phyloP scores from a whole-genome alignment of 805 yeast species.

The Kregervanrija fluxuum region DNA sequence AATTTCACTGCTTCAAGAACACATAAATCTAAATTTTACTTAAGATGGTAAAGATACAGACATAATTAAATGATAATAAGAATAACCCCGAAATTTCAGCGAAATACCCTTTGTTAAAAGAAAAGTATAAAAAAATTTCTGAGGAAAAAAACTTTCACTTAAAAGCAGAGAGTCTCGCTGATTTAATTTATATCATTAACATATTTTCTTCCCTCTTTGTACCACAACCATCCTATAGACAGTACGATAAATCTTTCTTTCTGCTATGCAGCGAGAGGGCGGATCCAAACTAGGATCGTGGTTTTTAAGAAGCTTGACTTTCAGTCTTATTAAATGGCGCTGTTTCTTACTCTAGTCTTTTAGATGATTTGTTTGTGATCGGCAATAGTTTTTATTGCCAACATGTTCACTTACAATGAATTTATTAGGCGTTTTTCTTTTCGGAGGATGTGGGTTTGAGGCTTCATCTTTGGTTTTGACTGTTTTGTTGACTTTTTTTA shows the following conservation, averaged over 20 bases:
- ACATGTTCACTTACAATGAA: not conserved
- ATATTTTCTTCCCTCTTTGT: conserved; percentile 17
- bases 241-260: conserved; percentile 23
- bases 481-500: not conserved
- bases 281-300: not conserved
- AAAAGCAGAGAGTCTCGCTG: not conserved
- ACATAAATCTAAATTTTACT: no score
- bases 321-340: not conserved
- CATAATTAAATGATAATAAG: no score
- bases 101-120: no score
- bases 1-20: no score
- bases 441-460: conserved; percentile 2
- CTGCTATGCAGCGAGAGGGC: conserved; percentile 1
- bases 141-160: not conserved
- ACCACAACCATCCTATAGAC: conserved; percentile 31
- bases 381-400: conserved; percentile 10
- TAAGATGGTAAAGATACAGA: no score
- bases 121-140: no score
- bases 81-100: no score
- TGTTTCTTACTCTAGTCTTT: conserved; percentile 3
- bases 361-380: not conserved
- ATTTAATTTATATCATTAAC: not conserved
- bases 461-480: not conserved
- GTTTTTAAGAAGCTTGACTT: not conserved
- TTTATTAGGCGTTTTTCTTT: conserved; percentile 5